These are phyloP conservation scores for Triticum monococcum DNA, from an alignment of 176 grass and related monocot species.

Conservation along the genomic window DNA sequence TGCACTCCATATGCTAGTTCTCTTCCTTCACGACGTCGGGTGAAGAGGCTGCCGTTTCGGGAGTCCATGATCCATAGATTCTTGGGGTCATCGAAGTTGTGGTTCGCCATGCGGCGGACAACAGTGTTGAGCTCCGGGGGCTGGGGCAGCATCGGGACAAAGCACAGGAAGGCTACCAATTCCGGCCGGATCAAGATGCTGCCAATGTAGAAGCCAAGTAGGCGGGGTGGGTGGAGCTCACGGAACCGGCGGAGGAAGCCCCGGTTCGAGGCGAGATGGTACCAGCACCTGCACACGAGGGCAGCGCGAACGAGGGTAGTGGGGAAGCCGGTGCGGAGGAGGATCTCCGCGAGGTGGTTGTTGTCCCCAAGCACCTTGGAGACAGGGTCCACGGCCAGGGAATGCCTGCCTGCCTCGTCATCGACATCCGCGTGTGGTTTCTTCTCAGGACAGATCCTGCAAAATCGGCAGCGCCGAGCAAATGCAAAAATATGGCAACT, in stretches of 20 bases:
- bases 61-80: neutral
- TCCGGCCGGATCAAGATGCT: neutral
- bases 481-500: too few species aligned
- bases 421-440: too few species aligned
- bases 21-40: neutral
- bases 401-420: neutral
- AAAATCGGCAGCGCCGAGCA: too few species aligned
- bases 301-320: neutral
- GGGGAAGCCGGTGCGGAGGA: neutral
- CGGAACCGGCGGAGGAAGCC: neutral
- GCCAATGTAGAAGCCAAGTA: neutral
- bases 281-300: neutral
- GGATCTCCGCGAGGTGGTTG: neutral
- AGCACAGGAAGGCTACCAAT: neutral
- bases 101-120: neutral
- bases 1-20: neutral
- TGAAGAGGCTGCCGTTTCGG: neutral
- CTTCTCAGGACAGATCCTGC: too few species aligned
- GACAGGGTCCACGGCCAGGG: neutral
- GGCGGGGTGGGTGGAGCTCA: neutral
- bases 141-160: neutral
- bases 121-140: neutral
- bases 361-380: neutral
- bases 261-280: neutral
- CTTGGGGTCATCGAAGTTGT: neutral